Conservation (phyloP, 805 yeast genomes). For the Starmerella floricola region DNA sequence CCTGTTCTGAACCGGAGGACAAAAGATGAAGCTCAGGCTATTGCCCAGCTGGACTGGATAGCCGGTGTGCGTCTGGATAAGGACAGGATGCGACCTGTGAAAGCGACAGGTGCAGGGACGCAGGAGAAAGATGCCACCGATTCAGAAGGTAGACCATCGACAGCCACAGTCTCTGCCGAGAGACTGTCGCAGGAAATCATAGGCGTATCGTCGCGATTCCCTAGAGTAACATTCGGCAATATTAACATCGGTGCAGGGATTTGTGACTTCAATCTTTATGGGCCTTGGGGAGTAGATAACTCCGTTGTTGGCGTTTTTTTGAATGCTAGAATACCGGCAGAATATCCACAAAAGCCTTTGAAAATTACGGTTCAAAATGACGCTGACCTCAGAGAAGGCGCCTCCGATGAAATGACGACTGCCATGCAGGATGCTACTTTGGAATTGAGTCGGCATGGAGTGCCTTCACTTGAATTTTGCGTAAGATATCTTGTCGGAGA, state of each 20-base stretch:
- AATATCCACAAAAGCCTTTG: conserved; percentile 57
- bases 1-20: conserved; percentile 3
- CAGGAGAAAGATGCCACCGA: too few relatives aligned
- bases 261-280: conserved; percentile 62
- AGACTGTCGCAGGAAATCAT: conserved; percentile 80
- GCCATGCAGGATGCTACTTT: conserved; percentile 45
- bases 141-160: too few relatives aligned
- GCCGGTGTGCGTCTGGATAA: conserved; percentile 50
- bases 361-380: conserved; percentile 29
- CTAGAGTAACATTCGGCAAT: conserved; percentile 72
- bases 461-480: conserved; percentile 70
- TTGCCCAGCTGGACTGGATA: conserved; percentile 57
- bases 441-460: conserved; percentile 43
- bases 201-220: conserved; percentile 75
- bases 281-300: conserved; percentile 53
- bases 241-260: conserved; percentile 81
- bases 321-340: conserved; percentile 54
- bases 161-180: conserved; percentile 24
- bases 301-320: conserved; percentile 54
- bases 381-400: conserved; percentile 22
- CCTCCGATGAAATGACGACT: conserved; percentile 39
- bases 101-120: too few relatives aligned
- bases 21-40: background rate
- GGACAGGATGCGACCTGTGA: background rate
- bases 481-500: conserved; percentile 69